Base-by-base conservation (phyloP, 177 flowering plant species). In the Telopea speciosissima region DNA sequence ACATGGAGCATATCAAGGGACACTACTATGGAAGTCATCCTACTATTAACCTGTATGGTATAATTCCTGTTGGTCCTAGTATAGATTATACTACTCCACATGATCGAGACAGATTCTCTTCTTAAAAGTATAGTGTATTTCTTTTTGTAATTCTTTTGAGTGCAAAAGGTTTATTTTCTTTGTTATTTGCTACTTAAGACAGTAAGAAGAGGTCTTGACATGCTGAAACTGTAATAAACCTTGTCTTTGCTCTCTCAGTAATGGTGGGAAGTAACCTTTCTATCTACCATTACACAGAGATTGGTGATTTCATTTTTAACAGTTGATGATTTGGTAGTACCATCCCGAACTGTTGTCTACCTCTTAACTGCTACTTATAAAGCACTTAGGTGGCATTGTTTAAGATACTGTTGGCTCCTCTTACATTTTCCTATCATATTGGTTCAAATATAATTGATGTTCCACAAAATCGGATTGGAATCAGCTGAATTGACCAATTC, bases 1-100 rank as follows among this genome's bases (percentile, higher is more conserved):
- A 94, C 81, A 88, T 92, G 97, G 85, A 81, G 28, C 99, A 92
- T 77, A 92, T 92, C 74, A 94, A 89, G 85, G 79, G 71, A 75
- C 97, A 90, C 74, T 94, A 94, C 68, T 92, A 90, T 78, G 95
- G 97, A 77, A 92, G 97, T 74, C 99, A 90, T 80, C 97, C 97
- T 54, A 60, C 89, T 13, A 89, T 92, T 66, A 89, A 94, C 74
- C 97, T 97, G 10, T 88, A 76, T 72, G 97, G 97, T 31, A 87
- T 94, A 73, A 75, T 92, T 33, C 97, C 97, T 67, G 28, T 67
- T 24, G 97, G 97, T 60, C 91, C 97, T 24, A 71, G 82, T 62
- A 79, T 81, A 13, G 88, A 94, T 80, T 90, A 68, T 66, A 80
- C 89, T 71, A 74, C 90, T 70, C 87, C 96, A 10, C 97, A 92